Base-by-base conservation (phyloP, 2,329 filamentous ascomycete species). In the Fusarium protoensiforme region DNA sequence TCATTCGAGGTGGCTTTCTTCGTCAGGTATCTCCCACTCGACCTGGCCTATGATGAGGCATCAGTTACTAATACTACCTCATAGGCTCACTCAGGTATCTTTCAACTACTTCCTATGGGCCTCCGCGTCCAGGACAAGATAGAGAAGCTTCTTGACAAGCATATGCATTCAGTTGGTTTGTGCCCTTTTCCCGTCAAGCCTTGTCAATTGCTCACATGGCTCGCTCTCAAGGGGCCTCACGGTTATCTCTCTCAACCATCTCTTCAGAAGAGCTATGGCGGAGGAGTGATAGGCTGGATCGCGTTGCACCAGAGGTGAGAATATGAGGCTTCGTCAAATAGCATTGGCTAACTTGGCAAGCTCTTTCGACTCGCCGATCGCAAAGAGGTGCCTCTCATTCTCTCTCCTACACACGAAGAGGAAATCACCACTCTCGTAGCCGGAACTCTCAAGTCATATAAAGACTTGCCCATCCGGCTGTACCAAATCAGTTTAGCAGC, bases 341-440 rank as follows among this genome's bases (percentile, higher is more conserved):
- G 9, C 29, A 29, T n/a, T 65, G 29, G n/a, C 78, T 83, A 51
- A 83, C 61, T 48, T 33, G 53, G 7, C 13, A 77, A 96, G 92
- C 88, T 98, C 22, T 96, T 98, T 75, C 90, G 89, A 46, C 89
- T 98, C 54, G 84, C 88, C 51, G 96, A 98, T 81, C 90, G 96
- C 64, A 96, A 93, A 81, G 89, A 93, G 8, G 85, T 88, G 1
- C 87, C 89, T 5, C 94, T 94, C 70, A 87, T 99, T 33, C 88
- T 99, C 5, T 92, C 95, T 1, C 96, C 96, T 1, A 99, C 96
- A 0, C 96, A 99, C 71, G 96, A 99, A 79, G 96, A 99, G 81
- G 96, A 99, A 80, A 96, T 99, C 75, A 99, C 96, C 0, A 85
- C 88, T 0, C 85, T 99, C 3, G 93, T 98, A 2, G 90, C 91